A percentile compares a stretch with the other conserved stretches of the same genome.
phyloP scores from a whole-genome alignment of 2,329 filamentous ascomycete genomes.

The Pleochaeta shiraiana region DNA sequence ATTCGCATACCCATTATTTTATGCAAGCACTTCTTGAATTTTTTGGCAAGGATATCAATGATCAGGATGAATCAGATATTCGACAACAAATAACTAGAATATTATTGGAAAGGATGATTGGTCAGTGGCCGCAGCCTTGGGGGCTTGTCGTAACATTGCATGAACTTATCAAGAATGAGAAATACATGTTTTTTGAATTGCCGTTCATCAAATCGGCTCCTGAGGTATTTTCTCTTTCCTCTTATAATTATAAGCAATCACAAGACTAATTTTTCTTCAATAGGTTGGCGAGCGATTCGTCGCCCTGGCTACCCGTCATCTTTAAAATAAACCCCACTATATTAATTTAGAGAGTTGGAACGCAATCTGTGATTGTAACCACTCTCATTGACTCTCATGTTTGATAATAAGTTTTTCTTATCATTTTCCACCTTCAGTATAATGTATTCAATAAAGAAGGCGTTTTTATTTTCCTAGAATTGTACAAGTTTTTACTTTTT shows the following conservation, averaged over 20 bases:
- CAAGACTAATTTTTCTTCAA: background rate
- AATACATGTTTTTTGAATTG: conserved; percentile 79
- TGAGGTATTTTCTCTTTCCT: conserved; percentile 36
- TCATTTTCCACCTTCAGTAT: conserved; percentile 16
- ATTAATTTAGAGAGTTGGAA: background rate
- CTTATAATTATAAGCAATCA: background rate
- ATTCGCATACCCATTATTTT: conserved; percentile 82
- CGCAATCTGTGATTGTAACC: background rate
- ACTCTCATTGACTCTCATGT: background rate
- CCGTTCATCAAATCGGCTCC: conserved; percentile 79
- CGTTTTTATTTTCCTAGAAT: conserved; percentile 16
- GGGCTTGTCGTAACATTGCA: conserved; percentile 73
- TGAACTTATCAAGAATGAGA: conserved; percentile 79
- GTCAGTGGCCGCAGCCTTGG: conserved; percentile 89
- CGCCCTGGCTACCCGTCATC: conserved; percentile 12
- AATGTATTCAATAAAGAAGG: conserved; percentile 16
- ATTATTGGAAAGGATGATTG: conserved; percentile 67
- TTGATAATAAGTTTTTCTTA: conserved; percentile 3
- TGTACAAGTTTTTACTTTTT: conserved; percentile 14
- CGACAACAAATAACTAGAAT: conserved; percentile 82
- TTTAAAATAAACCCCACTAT: conserved; percentile 4
- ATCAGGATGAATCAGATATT: conserved; percentile 58
- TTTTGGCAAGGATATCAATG: conserved; percentile 53
- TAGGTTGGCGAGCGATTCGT: conserved; percentile 17
- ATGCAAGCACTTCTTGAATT: conserved; percentile 66